These are phyloP conservation scores for Kuraishia ogatae DNA, from an alignment of 805 yeast species.

Conservation along the genomic window DNA sequence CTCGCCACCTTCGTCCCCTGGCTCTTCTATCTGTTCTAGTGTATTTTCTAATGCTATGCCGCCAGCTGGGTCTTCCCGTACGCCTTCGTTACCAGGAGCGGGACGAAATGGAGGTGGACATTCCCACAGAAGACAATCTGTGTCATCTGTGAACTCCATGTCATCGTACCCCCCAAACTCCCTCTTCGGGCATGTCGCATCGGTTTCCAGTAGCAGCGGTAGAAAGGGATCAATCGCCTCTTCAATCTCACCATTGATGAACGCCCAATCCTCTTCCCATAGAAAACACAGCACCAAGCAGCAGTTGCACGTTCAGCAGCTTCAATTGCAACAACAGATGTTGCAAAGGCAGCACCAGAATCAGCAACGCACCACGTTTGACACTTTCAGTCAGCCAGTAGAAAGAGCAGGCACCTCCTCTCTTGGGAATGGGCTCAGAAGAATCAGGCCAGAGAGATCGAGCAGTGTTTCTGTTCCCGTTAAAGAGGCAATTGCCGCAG, in stretches of 20 bases:
- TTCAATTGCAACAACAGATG: background rate
- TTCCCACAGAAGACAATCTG: background rate
- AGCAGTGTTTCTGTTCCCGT: background rate
- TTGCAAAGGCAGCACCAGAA: background rate
- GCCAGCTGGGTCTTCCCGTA: conserved; percentile 1
- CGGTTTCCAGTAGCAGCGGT: background rate
- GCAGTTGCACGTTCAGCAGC: background rate
- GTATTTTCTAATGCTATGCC: background rate
- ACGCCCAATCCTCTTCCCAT: background rate
- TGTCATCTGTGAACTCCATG: conserved; percentile 1
- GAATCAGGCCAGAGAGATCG: conserved; percentile 5
- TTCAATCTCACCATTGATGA: background rate
- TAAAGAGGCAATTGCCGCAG: background rate
- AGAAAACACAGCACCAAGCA: background rate
- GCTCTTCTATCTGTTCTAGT: conserved; percentile 2
- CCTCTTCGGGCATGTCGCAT: background rate
- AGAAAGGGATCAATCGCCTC: background rate
- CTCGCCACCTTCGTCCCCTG: background rate
- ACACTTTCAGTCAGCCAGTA: conserved; percentile 16
- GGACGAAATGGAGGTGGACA: too few species aligned
- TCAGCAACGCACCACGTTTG: conserved; percentile 11
- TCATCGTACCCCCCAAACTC: background rate
- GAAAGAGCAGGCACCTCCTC: conserved; percentile 10
- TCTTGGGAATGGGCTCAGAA: conserved; percentile 17
- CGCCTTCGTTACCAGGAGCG: background rate